phyloP scores from a whole-genome alignment of 495 filamentous ascomycete species.

The Daldinia decipiens region DNA sequence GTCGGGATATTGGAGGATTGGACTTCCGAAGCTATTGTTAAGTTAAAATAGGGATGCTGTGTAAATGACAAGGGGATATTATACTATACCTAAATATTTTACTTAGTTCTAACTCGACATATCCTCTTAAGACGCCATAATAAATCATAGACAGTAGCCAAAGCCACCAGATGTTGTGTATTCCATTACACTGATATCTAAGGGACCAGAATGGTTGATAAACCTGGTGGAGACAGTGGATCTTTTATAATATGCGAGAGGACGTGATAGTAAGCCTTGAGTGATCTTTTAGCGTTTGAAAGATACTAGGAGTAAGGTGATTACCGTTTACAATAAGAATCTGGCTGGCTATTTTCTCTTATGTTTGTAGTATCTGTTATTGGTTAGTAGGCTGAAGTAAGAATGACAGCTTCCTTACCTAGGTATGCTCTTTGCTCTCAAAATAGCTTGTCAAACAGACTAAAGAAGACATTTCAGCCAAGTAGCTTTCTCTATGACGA shows the following conservation, averaged over 20 bases:
- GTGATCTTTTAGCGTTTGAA: background rate
- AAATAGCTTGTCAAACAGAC: background rate
- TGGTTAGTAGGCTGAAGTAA: background rate
- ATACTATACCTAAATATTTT: background rate
- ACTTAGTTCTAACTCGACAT: background rate
- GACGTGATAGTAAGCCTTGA: too few species aligned
- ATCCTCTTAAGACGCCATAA: background rate
- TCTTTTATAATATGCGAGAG: too few species aligned
- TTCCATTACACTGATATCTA: background rate
- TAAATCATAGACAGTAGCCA: too few species aligned
- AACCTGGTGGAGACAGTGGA: too few species aligned
- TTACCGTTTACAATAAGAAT: background rate
- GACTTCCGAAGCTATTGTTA: background rate
- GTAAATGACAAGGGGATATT: too few species aligned
- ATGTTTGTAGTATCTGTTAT: background rate
- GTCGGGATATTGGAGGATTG: background rate
- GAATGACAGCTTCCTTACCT: background rate
- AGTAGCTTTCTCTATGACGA: too few species aligned
- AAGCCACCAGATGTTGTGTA: too few species aligned
- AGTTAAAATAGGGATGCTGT: background rate
- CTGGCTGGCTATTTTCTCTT: background rate
- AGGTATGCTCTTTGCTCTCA: background rate
- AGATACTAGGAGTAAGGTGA: background rate
- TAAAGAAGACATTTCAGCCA: background rate
- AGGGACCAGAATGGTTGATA: background rate